These are phyloP conservation scores for Gracilaria caudata DNA, from an alignment of 23 red algal genomes.

Conservation along the genomic window DNA sequence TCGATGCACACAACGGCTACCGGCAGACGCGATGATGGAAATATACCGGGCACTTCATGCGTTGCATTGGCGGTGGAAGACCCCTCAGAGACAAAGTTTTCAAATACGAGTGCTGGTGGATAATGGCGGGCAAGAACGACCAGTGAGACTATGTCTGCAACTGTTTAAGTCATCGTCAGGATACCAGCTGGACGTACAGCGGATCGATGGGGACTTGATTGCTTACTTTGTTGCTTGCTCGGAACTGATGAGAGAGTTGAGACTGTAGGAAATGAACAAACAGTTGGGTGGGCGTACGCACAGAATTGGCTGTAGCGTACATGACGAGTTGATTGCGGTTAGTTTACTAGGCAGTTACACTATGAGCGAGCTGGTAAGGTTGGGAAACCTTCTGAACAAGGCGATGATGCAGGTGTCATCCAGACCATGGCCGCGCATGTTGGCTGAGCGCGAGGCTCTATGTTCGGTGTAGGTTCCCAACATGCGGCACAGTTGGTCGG, in stretches of 20 bases:
- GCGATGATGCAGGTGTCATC: slow-evolving; percentile 19
- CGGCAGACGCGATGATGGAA: slow-evolving; percentile 88
- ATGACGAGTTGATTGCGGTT: neutral
- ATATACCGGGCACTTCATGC: slow-evolving; percentile 83
- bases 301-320: neutral
- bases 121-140: slow-evolving; percentile 25
- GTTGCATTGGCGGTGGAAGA: slow-evolving; percentile 92
- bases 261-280: slow-evolving; percentile 30
- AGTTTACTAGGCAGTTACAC: slow-evolving; percentile 18
- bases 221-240: slow-evolving; percentile 76
- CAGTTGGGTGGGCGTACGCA: neutral
- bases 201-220: slow-evolving; percentile 87
- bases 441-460: slow-evolving; percentile 23
- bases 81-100: slow-evolving; percentile 71
- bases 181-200: slow-evolving; percentile 82
- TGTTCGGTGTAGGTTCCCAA: slow-evolving; percentile 41
- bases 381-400: slow-evolving; percentile 40
- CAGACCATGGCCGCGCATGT: slow-evolving; percentile 20
- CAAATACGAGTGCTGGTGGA: slow-evolving; percentile 69
- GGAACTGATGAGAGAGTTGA: slow-evolving; percentile 73
- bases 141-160: slow-evolving; percentile 81
- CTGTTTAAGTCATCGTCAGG: slow-evolving; percentile 83
- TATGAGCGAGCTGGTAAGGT: slow-evolving; percentile 35
- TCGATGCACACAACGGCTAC: slow-evolving; percentile 43
- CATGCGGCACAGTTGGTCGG: slow-evolving; percentile 52